These are phyloP conservation scores for Salisapilia sapeloensis DNA, from an alignment of 352 stramenopile species.

Conservation along the genomic window DNA sequence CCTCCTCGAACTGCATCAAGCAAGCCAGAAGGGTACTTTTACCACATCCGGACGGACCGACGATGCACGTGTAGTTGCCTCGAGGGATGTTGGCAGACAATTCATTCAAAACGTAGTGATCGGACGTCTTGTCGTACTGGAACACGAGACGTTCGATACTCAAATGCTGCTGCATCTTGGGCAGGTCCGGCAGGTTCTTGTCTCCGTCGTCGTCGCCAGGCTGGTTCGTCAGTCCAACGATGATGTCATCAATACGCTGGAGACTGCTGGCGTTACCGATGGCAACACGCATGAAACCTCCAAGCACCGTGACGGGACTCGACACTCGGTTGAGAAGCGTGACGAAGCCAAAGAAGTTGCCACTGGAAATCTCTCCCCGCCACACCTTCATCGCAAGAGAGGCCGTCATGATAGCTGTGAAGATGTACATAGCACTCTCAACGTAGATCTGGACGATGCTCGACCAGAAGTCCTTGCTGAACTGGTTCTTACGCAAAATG, in stretches of 20 bases:
- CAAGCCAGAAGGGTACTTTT: slow-evolving; percentile 79
- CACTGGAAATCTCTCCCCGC: slow-evolving; percentile 40
- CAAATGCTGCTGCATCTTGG: slow-evolving; percentile 74
- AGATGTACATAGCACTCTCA: slow-evolving; percentile 82
- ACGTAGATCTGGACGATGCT: slow-evolving; percentile 85
- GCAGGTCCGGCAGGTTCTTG: slow-evolving; percentile 47
- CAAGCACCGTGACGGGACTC: slow-evolving; percentile 63
- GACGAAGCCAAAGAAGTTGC: slow-evolving; percentile 76
- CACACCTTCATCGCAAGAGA: slow-evolving; percentile 77
- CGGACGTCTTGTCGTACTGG: slow-evolving; percentile 73
- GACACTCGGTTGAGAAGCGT: slow-evolving; percentile 65
- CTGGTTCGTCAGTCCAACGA: slow-evolving; percentile 29
- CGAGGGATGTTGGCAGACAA: slow-evolving; percentile 47
- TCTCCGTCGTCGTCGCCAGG: slow-evolving; percentile 23
- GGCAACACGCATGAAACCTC: slow-evolving; percentile 79
- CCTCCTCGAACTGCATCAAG: slow-evolving; percentile 81
- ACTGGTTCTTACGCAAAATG: slow-evolving; percentile 62
- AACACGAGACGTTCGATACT: slow-evolving; percentile 67
- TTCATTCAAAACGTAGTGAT: slow-evolving; percentile 73
- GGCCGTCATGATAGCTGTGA: slow-evolving; percentile 74
- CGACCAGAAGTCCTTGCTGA: slow-evolving; percentile 81
- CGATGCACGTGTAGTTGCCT: slow-evolving; percentile 73
- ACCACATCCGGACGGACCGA: slow-evolving; percentile 68
- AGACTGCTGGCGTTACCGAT: slow-evolving; percentile 78
- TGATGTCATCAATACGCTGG: slow-evolving; percentile 76